Evolutionary conservation across 2,329 filamentous ascomycete species (phyloP).

Genomic region (Verticillium dahliae): DNA sequence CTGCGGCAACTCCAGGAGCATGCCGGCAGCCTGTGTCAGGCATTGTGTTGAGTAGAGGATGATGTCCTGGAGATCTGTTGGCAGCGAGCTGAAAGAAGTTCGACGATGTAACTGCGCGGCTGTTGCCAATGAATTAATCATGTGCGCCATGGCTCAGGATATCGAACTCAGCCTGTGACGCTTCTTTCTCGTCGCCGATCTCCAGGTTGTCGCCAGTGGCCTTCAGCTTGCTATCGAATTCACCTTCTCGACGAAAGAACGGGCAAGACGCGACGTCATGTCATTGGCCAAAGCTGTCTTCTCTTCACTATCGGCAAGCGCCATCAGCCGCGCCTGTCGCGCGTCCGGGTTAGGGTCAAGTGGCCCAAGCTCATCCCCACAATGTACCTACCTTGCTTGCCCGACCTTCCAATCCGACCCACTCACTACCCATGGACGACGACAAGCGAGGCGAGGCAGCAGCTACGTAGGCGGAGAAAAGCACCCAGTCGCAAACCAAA

Average conservation of each 20-base stretch:
- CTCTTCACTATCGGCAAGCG: not conserved
- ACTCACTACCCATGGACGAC: not conserved
- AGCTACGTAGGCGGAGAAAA: not conserved
- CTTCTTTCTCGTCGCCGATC: not conserved
- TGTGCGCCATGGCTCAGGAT: constrained; percentile 7
- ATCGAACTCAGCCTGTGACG: not conserved
- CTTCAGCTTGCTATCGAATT: not conserved
- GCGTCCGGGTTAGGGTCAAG: not conserved
- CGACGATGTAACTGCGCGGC: constrained; percentile 60
- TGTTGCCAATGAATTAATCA: constrained; percentile 64
- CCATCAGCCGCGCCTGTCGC: not conserved
- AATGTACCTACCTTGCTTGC: not conserved
- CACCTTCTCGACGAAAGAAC: not conserved
- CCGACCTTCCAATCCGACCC: not conserved
- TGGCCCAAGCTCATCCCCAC: not conserved
- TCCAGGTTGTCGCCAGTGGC: not conserved
- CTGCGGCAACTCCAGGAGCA: constrained; percentile 78
- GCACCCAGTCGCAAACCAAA: not conserved
- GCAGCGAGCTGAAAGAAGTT: constrained; percentile 50
- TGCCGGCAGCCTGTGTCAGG: constrained; percentile 70
- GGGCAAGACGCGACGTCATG: not conserved
- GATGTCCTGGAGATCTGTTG: constrained; percentile 63
- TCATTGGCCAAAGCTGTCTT: constrained; percentile 1
- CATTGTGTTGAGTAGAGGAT: constrained; percentile 66
- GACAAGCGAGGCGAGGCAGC: not conserved